phyloP scores from a whole-genome alignment of 352 stramenopile species.

The Globisporangium paroecandrum region DNA sequence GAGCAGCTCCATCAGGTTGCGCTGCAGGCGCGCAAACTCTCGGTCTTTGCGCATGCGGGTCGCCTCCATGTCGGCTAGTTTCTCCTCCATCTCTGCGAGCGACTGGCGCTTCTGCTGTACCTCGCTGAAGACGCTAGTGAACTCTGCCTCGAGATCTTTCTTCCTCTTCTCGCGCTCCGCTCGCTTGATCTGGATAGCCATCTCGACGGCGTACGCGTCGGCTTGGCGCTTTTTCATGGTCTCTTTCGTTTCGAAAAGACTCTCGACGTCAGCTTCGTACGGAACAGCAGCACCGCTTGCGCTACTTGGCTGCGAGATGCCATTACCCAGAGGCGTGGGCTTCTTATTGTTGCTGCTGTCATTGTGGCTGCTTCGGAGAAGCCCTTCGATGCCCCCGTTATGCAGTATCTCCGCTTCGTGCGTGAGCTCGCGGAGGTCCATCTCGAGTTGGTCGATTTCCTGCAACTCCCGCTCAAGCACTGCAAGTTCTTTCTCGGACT shows the following conservation, averaged over 20 bases:
- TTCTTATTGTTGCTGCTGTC: conserved; percentile 21
- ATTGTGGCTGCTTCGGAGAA: conserved; percentile 26
- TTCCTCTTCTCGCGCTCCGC: conserved; percentile 90
- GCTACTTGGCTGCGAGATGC: conserved; percentile 30
- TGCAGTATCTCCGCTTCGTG: conserved; percentile 89
- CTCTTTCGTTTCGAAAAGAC: conserved; percentile 46
- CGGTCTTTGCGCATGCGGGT: conserved; percentile 90
- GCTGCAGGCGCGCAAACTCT: conserved; percentile 90
- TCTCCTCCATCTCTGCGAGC: conserved; percentile 77
- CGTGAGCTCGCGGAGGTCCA: conserved; percentile 87
- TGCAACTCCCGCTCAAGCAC: conserved; percentile 89
- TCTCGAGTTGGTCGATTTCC: conserved; percentile 92
- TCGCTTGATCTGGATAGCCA: conserved; percentile 92
- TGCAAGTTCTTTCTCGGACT: conserved; percentile 88
- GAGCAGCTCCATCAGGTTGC: conserved; percentile 91
- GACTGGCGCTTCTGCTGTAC: conserved; percentile 86
- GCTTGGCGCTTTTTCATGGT: conserved; percentile 51
- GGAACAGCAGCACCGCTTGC: conserved; percentile 12
- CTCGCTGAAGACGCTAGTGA: conserved; percentile 87
- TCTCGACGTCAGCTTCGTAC: conserved; percentile 52
- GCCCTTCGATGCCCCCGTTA: conserved; percentile 52
- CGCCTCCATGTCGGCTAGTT: conserved; percentile 91
- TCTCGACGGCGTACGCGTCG: conserved; percentile 89
- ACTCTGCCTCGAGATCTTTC: conserved; percentile 90
- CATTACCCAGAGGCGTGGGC: conserved; percentile 41